Percentiles rank a stretch among this genome's conserved stretches.
phyloP scores from a whole-genome alignment of 73 alveolate genomes.

The Stentor coeruleus region DNA sequence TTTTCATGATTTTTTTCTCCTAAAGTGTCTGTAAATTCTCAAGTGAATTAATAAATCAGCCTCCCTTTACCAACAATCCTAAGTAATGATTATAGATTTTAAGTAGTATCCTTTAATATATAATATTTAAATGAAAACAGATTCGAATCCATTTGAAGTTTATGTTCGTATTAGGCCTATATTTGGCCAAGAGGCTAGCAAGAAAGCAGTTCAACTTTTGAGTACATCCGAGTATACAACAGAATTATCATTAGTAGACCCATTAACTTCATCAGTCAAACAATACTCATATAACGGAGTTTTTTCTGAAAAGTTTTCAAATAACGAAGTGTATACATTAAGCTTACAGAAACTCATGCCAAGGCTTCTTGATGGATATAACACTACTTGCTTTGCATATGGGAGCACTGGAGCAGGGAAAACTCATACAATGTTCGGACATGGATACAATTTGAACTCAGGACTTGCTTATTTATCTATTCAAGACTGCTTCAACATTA shows the following conservation, averaged over 20 bases:
- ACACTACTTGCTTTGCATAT: constrained; percentile 31
- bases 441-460: constrained; percentile 34
- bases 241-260: neutral
- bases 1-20: too few species aligned
- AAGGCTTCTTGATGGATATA: constrained; percentile 28
- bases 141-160: constrained; percentile 10
- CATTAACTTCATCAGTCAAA: neutral
- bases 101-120: too few species aligned
- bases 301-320: constrained; percentile 32
- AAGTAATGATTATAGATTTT: too few species aligned
- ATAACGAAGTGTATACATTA: constrained; percentile 36
- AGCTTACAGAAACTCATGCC: neutral
- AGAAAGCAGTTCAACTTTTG: neutral
- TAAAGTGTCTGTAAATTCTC: too few species aligned
- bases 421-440: constrained; percentile 54
- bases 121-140: too few species aligned
- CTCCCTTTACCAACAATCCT: too few species aligned
- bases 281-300: constrained; percentile 39
- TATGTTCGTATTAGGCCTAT: neutral
- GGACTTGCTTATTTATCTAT: constrained; percentile 45
- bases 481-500: constrained; percentile 25
- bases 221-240: neutral
- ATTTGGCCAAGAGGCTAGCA: neutral
- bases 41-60: too few species aligned
- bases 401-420: constrained; percentile 57